phyloP scores from a whole-genome alignment of 2,329 filamentous ascomycete genomes.

The Cladorrhinum sp. region DNA sequence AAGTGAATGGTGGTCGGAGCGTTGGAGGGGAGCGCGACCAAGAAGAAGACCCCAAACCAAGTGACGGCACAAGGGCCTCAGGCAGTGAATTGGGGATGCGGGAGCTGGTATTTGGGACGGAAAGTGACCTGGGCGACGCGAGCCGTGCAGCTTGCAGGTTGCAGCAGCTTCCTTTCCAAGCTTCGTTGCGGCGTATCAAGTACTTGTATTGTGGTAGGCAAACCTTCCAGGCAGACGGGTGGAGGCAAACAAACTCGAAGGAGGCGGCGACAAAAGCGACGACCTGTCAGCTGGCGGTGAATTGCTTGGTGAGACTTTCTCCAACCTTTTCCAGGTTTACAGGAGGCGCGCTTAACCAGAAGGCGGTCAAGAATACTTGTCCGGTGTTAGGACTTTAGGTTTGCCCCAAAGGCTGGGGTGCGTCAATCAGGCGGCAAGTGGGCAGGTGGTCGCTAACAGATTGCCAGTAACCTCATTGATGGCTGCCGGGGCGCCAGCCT shows the following conservation, averaged over 20 bases:
- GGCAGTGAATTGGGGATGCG: slow-evolving; percentile 2
- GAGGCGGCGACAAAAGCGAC: slow-evolving; percentile 1
- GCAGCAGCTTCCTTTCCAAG: background rate
- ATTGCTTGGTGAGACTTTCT: slow-evolving; percentile 5
- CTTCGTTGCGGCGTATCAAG: slow-evolving; percentile 15
- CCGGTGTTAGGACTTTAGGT: slow-evolving; percentile 12
- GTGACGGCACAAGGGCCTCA: slow-evolving; percentile 7
- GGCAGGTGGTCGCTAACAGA: slow-evolving; percentile 20
- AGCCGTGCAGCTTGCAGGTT: slow-evolving; percentile 3
- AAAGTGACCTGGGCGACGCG: background rate
- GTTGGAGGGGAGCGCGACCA: slow-evolving; percentile 5
- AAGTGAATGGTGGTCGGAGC: slow-evolving; percentile 5
- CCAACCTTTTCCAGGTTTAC: background rate
- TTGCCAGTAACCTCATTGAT: slow-evolving; percentile 7
- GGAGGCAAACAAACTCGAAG: slow-evolving; percentile 18
- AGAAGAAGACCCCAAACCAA: background rate
- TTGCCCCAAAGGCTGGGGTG: slow-evolving; percentile 6
- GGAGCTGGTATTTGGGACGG: background rate
- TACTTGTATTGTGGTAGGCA: slow-evolving; percentile 26
- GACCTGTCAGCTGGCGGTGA: slow-evolving; percentile 19
- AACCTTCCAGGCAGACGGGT: slow-evolving; percentile 23
- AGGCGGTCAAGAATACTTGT: slow-evolving; percentile 24
- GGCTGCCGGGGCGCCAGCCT: background rate
- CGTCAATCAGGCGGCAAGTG: slow-evolving; percentile 1
- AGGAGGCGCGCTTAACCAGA: slow-evolving; percentile 22